Evolutionary conservation across 2,329 filamentous ascomycete genomes (phyloP).

Genomic region (Arthrobotrys sphaeroides): DNA sequence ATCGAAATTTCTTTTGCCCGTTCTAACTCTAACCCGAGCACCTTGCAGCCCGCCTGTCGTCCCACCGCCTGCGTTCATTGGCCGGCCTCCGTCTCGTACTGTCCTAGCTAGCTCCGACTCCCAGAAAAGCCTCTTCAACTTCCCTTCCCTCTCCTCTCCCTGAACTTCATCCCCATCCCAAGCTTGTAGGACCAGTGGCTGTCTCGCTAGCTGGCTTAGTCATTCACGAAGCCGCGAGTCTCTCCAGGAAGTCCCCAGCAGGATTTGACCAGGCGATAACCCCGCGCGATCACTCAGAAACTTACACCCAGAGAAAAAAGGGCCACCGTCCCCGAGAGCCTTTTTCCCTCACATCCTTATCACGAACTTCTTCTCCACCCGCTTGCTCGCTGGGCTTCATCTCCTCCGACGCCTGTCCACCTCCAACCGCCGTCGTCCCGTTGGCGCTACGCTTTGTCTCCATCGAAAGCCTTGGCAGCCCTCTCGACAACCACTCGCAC

Average conservation of each 20-base stretch:
- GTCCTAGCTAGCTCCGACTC: constrained; percentile 13
- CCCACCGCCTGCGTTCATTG: constrained; percentile 32
- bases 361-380: constrained; percentile 23
- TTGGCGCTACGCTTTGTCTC: constrained; percentile 9
- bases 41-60: constrained; percentile 48
- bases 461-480: constrained; percentile 27
- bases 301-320: no score
- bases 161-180: constrained; percentile 33
- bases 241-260: constrained; percentile 23
- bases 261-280: constrained; percentile 53
- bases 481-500: constrained; percentile 32
- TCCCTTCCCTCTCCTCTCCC: constrained; percentile 28
- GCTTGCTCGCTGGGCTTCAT: constrained; percentile 1
- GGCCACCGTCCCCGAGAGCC: neutral
- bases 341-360: constrained; percentile 20
- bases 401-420: constrained; percentile 29
- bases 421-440: constrained; percentile 14
- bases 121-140: constrained; percentile 49
- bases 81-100: constrained; percentile 17
- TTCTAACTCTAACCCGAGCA: constrained; percentile 36
- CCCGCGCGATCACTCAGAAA: constrained; percentile 47
- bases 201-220: constrained; percentile 48
- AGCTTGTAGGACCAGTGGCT: constrained; percentile 23
- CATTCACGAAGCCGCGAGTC: constrained; percentile 49
- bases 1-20: constrained; percentile 32